phyloP scores from a whole-genome alignment of 768 basidiomycete genomes.

The Rhizopogon vinicolor region DNA sequence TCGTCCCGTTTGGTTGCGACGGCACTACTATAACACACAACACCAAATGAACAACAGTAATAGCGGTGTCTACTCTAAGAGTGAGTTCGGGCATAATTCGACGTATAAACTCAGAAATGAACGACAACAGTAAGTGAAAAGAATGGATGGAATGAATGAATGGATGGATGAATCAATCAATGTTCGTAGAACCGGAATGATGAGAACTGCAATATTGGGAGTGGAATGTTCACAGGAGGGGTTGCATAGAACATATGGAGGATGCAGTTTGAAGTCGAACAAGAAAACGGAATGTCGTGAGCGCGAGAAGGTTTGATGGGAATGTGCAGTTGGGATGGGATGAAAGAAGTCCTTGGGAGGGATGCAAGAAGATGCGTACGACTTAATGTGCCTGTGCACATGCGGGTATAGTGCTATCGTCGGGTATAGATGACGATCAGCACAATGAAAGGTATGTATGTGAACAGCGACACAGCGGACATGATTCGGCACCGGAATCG shows the following conservation, averaged over 20 bases:
- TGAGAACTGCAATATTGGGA: conserved; percentile 8
- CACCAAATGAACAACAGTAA: conserved; percentile 17
- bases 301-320: conserved; percentile 15
- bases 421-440: conserved; percentile 61
- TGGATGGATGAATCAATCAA: conserved; percentile 5
- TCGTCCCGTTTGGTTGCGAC: background rate
- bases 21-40: conserved; percentile 12
- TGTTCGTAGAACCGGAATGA: conserved; percentile 6
- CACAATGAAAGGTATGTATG: conserved; percentile 77
- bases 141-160: conserved; percentile 4
- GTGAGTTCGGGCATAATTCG: conserved; percentile 18
- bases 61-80: conserved; percentile 5
- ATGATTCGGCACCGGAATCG: conserved; percentile 72
- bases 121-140: conserved; percentile 14
- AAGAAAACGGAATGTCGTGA: conserved; percentile 2
- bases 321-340: conserved; percentile 6
- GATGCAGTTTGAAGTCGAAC: background rate
- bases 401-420: conserved; percentile 20
- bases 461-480: conserved; percentile 61
- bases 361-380: conserved; percentile 1
- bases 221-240: background rate
- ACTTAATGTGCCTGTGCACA: conserved; percentile 5
- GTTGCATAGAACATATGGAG: conserved; percentile 1
- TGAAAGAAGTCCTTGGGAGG: background rate
- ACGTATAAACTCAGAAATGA: conserved; percentile 25